Evolutionary conservation across 2,329 filamentous ascomycete species (phyloP).

Genomic region (Phialophora chinensis): DNA sequence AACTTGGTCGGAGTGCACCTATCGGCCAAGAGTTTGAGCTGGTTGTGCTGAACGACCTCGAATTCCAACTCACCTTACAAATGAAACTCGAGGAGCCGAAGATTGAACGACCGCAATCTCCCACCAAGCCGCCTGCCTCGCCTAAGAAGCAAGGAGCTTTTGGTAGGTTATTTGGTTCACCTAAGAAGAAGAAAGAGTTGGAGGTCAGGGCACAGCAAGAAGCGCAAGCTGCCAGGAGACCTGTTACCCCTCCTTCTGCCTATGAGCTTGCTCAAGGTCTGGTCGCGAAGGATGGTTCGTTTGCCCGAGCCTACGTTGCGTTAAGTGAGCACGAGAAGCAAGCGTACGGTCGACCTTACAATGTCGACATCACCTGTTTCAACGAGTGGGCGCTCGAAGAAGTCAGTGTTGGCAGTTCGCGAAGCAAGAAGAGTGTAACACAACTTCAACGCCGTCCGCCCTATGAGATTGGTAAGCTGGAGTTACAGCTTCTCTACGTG

Average conservation of each 20-base stretch:
- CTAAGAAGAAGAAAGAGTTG: conserved; percentile 95
- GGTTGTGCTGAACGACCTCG: conserved; percentile 95
- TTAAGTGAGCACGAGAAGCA: conserved; percentile 88
- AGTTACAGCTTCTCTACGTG: conserved; percentile 92
- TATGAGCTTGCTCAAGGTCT: conserved; percentile 63
- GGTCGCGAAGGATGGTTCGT: conserved; percentile 89
- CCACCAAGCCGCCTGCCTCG: conserved; percentile 56
- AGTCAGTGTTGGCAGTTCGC: conserved; percentile 78
- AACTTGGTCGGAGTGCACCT: conserved; percentile 86
- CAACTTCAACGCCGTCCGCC: conserved; percentile 80
- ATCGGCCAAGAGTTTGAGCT: conserved; percentile 99
- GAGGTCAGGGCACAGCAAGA: conserved; percentile 84
- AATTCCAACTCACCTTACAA: conserved; percentile 96
- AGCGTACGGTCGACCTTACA: conserved; percentile 86
- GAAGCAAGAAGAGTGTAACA: conserved; percentile 83
- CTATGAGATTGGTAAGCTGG: conserved; percentile 95
- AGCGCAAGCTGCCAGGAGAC: conserved; percentile 66
- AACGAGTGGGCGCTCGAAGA: conserved; percentile 98
- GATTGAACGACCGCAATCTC: conserved; percentile 51
- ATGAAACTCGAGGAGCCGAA: conserved; percentile 88
- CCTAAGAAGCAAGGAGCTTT: conserved; percentile 83
- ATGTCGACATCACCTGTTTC: conserved; percentile 90
- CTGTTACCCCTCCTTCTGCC: conserved; percentile 39
- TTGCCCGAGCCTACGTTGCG: conserved; percentile 90
- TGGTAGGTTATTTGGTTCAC: conserved; percentile 88